These are phyloP conservation scores for Ascochyta clinopodiicola DNA, from an alignment of 2,329 filamentous ascomycete species.

Conservation along the genomic window DNA sequence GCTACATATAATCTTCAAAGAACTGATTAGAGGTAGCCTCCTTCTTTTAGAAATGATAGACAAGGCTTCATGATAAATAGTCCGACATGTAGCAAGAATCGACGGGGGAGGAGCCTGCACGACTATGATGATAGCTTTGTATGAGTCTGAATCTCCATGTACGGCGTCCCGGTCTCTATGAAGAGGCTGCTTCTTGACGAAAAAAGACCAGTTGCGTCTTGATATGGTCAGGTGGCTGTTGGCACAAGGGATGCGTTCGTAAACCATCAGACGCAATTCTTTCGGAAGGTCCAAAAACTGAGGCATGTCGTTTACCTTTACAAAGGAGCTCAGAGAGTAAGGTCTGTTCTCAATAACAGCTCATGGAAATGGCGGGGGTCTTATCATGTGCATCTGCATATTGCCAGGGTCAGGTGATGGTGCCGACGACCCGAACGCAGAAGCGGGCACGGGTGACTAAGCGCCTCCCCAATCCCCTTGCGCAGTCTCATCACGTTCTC, in stretches of 20 bases:
- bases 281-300: conserved; percentile 19
- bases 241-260: conserved; percentile 16
- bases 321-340: not conserved
- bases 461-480: not conserved
- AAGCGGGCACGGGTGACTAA: conserved; percentile 15
- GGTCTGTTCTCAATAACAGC: not conserved
- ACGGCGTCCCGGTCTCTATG: conserved; percentile 8
- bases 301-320: not conserved
- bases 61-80: conserved; percentile 8
- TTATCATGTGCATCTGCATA: not conserved
- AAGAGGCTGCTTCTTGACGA: conserved; percentile 9
- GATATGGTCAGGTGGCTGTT: conserved; percentile 8
- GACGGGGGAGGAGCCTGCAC: conserved; percentile 1
- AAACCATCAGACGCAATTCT: conserved; percentile 20
- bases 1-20: conserved; percentile 5
- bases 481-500: not conserved
- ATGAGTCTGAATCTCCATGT: conserved; percentile 9
- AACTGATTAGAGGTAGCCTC: not conserved
- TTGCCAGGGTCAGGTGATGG: conserved; percentile 11
- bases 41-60: conserved; percentile 4
- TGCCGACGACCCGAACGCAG: conserved; percentile 8
- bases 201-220: conserved; percentile 16
- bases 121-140: conserved; percentile 1
- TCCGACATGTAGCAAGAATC: conserved; percentile 13
- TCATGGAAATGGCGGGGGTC: conserved; percentile 7